phyloP scores from a whole-genome alignment of 2,329 filamentous ascomycete species.

The Penicillium sp. region DNA sequence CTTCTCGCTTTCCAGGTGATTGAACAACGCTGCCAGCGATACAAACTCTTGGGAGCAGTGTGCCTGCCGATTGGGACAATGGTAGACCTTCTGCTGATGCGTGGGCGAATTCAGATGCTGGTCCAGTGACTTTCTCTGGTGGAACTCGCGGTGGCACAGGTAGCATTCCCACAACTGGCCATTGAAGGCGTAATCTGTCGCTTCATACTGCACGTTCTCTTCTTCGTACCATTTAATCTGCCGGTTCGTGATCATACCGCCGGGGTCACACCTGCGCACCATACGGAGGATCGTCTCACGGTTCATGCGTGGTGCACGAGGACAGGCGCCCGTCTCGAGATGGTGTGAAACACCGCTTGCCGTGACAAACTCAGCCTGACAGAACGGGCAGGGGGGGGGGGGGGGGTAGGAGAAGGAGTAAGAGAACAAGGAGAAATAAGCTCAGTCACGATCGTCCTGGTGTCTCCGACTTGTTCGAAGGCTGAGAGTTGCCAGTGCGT shows the following conservation, averaged over 20 bases:
- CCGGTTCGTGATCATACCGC: conserved; percentile 52
- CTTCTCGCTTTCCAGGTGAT: conserved; percentile 47
- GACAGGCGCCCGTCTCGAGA: conserved; percentile 55
- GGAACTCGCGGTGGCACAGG: conserved; percentile 1
- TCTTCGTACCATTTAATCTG: conserved; percentile 48
- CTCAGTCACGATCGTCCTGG: no score
- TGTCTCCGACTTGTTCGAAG: no score
- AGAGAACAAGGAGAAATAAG: no score
- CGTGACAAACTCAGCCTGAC: conserved; percentile 45
- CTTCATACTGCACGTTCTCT: conserved; percentile 32
- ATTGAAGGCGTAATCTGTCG: conserved; percentile 48
- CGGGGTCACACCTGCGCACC: conserved; percentile 49
- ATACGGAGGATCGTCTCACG: conserved; percentile 49
- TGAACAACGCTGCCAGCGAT: conserved; percentile 41
- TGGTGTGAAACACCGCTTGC: conserved; percentile 57
- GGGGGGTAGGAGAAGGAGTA: no score
- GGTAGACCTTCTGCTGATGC: conserved; percentile 42
- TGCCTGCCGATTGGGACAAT: conserved; percentile 39
- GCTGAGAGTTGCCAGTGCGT: no score
- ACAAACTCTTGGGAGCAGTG: conserved; percentile 38
- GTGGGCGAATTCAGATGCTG: conserved; percentile 6
- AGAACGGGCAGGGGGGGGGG: conserved; percentile 60
- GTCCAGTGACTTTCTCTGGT: background rate
- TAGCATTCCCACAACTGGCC: conserved; percentile 41
- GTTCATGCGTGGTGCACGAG: conserved; percentile 44